These are phyloP conservation scores for Hanseniaspora valbyensis DNA, from an alignment of 805 yeast species.

Conservation along the genomic window DNA sequence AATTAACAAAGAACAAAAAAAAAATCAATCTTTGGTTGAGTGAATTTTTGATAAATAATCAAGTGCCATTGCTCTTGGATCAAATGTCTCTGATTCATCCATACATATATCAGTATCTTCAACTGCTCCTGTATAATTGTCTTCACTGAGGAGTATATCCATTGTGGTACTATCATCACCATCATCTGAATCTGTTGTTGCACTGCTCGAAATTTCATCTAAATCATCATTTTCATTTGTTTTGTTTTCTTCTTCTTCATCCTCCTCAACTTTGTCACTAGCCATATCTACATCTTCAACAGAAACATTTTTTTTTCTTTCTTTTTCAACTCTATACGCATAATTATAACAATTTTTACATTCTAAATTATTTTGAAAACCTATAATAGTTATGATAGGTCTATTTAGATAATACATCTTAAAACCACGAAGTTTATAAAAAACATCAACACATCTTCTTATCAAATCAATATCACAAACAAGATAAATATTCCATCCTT, in stretches of 20 bases:
- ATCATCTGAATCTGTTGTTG: background rate
- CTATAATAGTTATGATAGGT: background rate
- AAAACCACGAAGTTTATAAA: constrained; percentile 1
- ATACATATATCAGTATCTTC: background rate
- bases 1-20: background rate
- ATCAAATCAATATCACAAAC: constrained; percentile 9
- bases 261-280: background rate
- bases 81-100: background rate
- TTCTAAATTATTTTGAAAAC: background rate
- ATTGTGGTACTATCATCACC: background rate
- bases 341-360: constrained; percentile 8
- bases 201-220: background rate
- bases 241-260: background rate
- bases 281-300: background rate
- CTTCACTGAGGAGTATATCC: background rate
- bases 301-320: background rate
- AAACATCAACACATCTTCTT: background rate
- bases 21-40: background rate
- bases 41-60: background rate
- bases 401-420: constrained; percentile 9
- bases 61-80: background rate
- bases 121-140: background rate
- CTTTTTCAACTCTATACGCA: background rate
- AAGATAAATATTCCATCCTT: constrained; percentile 14
- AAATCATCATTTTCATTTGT: background rate